Base-by-base conservation (phyloP, 176 grass and related monocot species). In the Ampelocalamus luodianensis region DNA sequence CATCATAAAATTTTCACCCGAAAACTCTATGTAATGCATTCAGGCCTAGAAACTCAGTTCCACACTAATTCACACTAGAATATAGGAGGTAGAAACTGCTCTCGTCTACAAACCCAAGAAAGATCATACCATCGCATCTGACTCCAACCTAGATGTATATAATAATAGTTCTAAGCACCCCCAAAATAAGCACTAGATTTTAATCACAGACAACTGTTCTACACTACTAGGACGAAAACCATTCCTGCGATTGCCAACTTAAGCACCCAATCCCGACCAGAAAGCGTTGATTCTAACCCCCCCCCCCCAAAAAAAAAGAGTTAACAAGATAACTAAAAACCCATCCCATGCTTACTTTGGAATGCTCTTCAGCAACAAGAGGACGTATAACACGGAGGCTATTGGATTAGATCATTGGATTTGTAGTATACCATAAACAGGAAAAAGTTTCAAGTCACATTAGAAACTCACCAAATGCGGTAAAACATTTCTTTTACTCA, bases 401-500 rank as follows among this genome's bases (percentile, higher is more conserved):
- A 60, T 37, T 76, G 5, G 4, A 48, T 86, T 76, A 10, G 46
- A 77, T 82, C 3, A 69, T 81, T 90, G 36, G 22, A 71, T 82
- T 63, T 70, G 17, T 24, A 20, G 51, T 18, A 64, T 62, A 64
- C 17, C 54, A 85, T 65, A 3, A 54, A 78, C 27, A 48, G 34
- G 56, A n/a, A 23, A 64, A 27, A 16, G 58, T 51, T 51, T 36
- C 20, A 86, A 46, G 22, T 27, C 29, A 11, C 61, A 2, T 71
- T 32, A 54, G 55, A 24, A 69, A 79, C 89, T 87, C 85, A 87
- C 89, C 79, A 44, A 87, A 50, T 75, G 71, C 0, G 40, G 49
- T 12, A 20, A 74, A 61, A 71, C 23, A 80, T 53, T 53, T 67
- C 68, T 68, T 82, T 83, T 91, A 99, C 84, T 96, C 87, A 0